Evolutionary conservation across 495 filamentous ascomycete genomes (phyloP).

Genomic region (Recurvomyces mirabilis): DNA sequence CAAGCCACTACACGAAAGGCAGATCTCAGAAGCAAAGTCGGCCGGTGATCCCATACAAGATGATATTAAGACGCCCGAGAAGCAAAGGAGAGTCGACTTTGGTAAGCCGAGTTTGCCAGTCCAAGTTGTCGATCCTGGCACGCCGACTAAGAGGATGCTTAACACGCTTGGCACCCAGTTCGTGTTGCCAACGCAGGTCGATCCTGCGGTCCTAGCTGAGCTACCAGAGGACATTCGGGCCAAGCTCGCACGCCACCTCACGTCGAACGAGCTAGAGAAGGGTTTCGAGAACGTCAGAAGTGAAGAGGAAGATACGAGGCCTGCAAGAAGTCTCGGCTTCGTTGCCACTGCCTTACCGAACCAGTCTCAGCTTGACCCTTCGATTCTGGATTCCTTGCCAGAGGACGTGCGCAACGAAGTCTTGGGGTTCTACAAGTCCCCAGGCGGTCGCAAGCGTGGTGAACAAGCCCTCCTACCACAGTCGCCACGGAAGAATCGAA

Average conservation of each 20-base stretch:
- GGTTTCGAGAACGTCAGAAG: no score
- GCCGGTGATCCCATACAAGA: slow-evolving; percentile 47
- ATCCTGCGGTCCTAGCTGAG: slow-evolving; percentile 63
- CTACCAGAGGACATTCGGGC: slow-evolving; percentile 69
- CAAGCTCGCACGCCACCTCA: slow-evolving; percentile 45
- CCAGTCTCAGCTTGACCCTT: slow-evolving; percentile 31
- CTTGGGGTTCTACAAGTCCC: slow-evolving; percentile 49
- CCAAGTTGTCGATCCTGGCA: slow-evolving; percentile 19
- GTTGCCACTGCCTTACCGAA: slow-evolving; percentile 20
- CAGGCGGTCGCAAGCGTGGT: slow-evolving; percentile 16
- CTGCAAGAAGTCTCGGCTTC: neutral
- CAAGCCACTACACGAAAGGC: slow-evolving; percentile 4
- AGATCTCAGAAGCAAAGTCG: slow-evolving; percentile 23
- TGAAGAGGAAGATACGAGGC: neutral
- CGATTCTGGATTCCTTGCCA: slow-evolving; percentile 58
- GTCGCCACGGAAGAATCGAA: slow-evolving; percentile 46
- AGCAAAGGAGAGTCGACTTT: neutral
- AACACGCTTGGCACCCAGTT: slow-evolving; percentile 82
- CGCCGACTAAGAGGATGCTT: slow-evolving; percentile 50
- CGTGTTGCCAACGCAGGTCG: slow-evolving; percentile 68
- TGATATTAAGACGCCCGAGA: slow-evolving; percentile 48
- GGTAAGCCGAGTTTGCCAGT: slow-evolving; percentile 24
- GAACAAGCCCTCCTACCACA: slow-evolving; percentile 41
- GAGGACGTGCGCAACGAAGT: slow-evolving; percentile 75
- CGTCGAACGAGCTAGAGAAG: neutral